These are phyloP conservation scores for Fraxinus baroniana DNA, from an alignment of 305 asterid genomes.

Conservation along the genomic window DNA sequence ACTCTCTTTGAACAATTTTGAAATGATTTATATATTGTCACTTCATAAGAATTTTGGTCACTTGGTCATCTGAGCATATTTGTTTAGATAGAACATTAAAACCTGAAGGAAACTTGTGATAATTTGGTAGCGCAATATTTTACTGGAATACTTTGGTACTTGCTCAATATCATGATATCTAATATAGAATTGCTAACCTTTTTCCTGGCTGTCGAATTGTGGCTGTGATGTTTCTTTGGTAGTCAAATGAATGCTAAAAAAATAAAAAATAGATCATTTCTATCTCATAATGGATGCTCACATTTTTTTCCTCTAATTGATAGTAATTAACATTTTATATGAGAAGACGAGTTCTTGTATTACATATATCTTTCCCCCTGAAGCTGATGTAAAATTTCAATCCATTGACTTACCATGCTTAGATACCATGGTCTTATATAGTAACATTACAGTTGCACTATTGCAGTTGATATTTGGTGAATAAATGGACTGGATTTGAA, in stretches of 20 bases:
- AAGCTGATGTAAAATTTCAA: not conserved
- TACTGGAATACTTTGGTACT: constrained; percentile 10
- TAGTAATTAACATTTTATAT: not conserved
- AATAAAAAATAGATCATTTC: not conserved
- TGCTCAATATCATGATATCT: not conserved
- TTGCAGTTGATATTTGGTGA: not conserved
- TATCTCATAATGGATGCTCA: not conserved
- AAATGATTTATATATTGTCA: not conserved
- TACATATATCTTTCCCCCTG: not conserved
- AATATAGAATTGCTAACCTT: not conserved
- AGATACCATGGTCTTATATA: not conserved
- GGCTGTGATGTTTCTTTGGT: not conserved
- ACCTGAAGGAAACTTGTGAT: not conserved
- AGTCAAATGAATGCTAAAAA: not conserved
- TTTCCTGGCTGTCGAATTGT: not conserved
- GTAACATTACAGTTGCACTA: not conserved
- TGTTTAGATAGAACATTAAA: constrained; percentile 14
- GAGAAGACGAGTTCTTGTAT: not conserved
- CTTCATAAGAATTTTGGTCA: constrained; percentile 18
- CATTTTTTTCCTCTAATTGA: not conserved
- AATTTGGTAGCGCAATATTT: constrained; percentile 9
- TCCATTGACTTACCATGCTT: not conserved
- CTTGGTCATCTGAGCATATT: constrained; percentile 16
- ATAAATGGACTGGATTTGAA: not conserved
- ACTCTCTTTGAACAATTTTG: not conserved